Conservation (phyloP, 2,329 filamentous ascomycete genomes). For the Coniochaeta sp. region DNA sequence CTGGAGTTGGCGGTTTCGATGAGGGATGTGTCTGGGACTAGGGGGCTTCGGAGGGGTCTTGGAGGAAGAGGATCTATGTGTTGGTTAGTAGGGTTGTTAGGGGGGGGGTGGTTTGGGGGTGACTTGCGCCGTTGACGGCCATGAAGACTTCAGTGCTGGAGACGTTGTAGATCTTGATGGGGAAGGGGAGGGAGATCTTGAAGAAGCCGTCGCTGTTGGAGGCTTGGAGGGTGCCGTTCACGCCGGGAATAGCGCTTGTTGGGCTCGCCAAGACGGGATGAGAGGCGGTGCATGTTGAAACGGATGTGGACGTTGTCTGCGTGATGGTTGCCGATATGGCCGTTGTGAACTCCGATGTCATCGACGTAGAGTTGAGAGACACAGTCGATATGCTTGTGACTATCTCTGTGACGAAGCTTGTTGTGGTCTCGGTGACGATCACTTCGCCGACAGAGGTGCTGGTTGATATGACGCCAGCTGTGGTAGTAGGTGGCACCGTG, state of each 20-base stretch:
- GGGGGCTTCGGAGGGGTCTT: background rate
- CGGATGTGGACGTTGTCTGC: background rate
- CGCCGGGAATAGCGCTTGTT: background rate
- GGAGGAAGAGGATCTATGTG: background rate
- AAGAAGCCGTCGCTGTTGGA: background rate
- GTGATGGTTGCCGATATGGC: background rate
- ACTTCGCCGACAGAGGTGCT: no score
- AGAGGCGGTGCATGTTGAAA: background rate
- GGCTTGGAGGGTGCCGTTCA: background rate
- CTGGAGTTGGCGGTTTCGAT: background rate
- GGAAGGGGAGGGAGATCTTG: background rate
- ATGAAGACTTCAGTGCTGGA: background rate
- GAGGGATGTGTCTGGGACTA: background rate
- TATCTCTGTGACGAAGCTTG: no score
- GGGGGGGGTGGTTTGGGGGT: background rate
- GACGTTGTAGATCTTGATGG: background rate
- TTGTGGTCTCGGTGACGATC: no score
- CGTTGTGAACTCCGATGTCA: background rate
- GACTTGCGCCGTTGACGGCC: background rate
- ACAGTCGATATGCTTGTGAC: background rate
- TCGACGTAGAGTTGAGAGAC: background rate
- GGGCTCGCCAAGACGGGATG: background rate
- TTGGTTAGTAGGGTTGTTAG: background rate
- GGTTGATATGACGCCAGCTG: no score
- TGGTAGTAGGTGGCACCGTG: no score